Base-by-base conservation (phyloP, 352 stramenopile species). In the Globisporangium paddicum region DNA sequence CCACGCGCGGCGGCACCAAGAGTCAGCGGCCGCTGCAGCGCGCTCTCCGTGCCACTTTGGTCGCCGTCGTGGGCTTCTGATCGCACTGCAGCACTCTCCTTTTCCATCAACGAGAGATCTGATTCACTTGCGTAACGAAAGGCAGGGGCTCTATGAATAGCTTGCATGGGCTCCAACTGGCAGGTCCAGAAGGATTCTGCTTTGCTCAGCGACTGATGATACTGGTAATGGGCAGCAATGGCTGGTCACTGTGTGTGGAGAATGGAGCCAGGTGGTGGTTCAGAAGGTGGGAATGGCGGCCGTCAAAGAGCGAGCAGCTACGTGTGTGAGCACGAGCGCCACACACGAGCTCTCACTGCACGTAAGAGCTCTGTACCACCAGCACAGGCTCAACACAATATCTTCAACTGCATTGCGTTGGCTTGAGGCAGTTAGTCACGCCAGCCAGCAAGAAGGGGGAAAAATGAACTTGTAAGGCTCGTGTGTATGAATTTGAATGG, bases 401-500 rank as follows among this genome's bases (percentile, higher is more conserved):
- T 7, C 28, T 32, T 5, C 32, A 28, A 32, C 6, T 49, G 44
- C 10, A 23, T 8, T 26, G 16, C 14, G 23, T n/a, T 28, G 18
- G 16, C 45, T 14, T 2, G 3, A 14, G n/a, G n/a, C n/a, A n/a
- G n/a, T n/a, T 11, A 16, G 3, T 7, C 26, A 30, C 23, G 16
- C 25, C 25, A 50, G 5, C 23, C 2, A 23, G 10, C 16, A 7
- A 2, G 1, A 18, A 30, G 14, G 10, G 3, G 19, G 32, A n/a
- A n/a, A n/a, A n/a, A 18, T 34, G 46, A 19, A 34, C 19, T 25
- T 37, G 18, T 25, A 34, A 37, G 21, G 30, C 26, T 47, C 2
- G 14, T 51, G n/a, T 54, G 47, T 54, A 54, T 54, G 40, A 41
- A 41, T n/a, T n/a, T n/a, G n/a, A n/a, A n/a, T 40, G 32, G 38